Conservation (phyloP, 1,284 basidiomycete genomes). For the Marasmius oreades region DNA sequence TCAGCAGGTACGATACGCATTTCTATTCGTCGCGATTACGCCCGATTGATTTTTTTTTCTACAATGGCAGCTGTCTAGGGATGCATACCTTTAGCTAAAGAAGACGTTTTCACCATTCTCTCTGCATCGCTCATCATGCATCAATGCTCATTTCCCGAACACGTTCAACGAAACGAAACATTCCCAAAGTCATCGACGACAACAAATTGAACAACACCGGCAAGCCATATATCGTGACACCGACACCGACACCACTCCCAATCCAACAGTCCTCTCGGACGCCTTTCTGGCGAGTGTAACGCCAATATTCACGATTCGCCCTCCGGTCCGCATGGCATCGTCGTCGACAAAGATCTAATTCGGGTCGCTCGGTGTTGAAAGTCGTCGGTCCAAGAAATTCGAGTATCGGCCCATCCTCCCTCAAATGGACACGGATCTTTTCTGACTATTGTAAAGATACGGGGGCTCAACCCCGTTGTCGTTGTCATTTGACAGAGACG, state of each 20-base stretch:
- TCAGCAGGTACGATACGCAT: not conserved
- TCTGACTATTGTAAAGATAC: too few relatives aligned
- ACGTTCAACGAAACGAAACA: too few relatives aligned
- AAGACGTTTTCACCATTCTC: not conserved
- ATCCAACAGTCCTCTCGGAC: slow-evolving; percentile 7
- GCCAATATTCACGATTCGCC: slow-evolving; percentile 9
- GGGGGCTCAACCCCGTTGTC: too few relatives aligned
- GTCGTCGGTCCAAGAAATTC: not conserved
- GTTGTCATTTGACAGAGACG: too few relatives aligned
- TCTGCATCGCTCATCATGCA: too few relatives aligned
- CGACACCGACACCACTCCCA: not conserved
- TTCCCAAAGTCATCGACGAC: too few relatives aligned
- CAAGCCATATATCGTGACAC: too few relatives aligned
- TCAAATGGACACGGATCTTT: too few relatives aligned
- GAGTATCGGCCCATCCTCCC: too few relatives aligned
- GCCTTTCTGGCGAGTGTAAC: slow-evolving; percentile 3
- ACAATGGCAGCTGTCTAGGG: slow-evolving; percentile 1
- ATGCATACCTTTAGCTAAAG: slow-evolving; percentile 2
- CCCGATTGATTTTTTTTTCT: too few relatives aligned
- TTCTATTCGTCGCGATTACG: not conserved
- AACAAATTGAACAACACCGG: too few relatives aligned
- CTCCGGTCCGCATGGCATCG: not conserved
- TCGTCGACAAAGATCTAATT: slow-evolving; percentile 2
- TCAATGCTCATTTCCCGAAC: too few relatives aligned
- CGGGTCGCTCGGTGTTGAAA: not conserved